Percentiles rank a stretch among this genome's conserved stretches.
Conservation (phyloP, 257 asterid species). For the Fraxinus anomala region DNA sequence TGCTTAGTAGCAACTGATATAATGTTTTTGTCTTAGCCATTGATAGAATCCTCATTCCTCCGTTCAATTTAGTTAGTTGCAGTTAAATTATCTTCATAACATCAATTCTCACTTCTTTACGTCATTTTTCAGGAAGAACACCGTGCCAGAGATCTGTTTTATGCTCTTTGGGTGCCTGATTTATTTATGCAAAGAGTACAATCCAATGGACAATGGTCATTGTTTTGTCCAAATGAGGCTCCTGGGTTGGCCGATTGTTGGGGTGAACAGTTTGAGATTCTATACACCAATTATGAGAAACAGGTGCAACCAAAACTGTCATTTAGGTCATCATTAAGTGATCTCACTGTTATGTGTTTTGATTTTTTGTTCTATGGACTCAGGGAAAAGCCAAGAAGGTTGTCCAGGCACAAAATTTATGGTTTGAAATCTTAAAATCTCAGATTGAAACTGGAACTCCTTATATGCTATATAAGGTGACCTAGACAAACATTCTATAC, state of each 20-base stretch:
- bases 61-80: not conserved
- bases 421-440: constrained; percentile 63
- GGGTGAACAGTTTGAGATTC: constrained; percentile 89
- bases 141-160: constrained; percentile 86
- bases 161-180: constrained; percentile 95
- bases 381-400: constrained; percentile 68
- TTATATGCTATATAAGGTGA: constrained; percentile 59
- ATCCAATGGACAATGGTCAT: constrained; percentile 67
- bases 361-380: constrained; percentile 19
- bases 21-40: not conserved
- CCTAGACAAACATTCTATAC: not conserved
- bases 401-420: constrained; percentile 51
- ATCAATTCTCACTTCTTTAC: not conserved
- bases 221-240: constrained; percentile 51
- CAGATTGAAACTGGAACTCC: constrained; percentile 72
- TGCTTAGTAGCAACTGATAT: not conserved
- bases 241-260: constrained; percentile 98
- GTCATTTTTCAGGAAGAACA: constrained; percentile 64
- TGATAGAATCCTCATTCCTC: not conserved
- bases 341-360: not conserved
- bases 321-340: too few relatives aligned
- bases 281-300: constrained; percentile 67
- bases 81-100: not conserved
- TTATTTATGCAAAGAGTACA: constrained; percentile 83
- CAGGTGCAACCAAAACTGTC: constrained; percentile 45